Evolutionary conservation across 2,329 filamentous ascomycete genomes (phyloP).

Genomic region (Byssothecium circinans): DNA sequence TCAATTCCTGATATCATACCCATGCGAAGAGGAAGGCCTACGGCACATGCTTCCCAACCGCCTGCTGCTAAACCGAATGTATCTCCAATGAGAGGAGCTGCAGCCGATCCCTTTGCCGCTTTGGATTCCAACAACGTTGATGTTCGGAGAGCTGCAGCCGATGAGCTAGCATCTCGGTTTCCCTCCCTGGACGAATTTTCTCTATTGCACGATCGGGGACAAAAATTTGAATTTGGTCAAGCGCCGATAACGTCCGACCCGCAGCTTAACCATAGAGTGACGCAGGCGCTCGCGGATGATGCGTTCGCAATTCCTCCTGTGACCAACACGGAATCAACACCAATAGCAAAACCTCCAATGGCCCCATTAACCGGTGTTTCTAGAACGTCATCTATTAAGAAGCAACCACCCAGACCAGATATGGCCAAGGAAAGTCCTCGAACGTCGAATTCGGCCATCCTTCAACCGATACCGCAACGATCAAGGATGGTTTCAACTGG

Average conservation of each 20-base stretch:
- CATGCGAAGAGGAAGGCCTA: constrained; percentile 85
- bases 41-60: constrained; percentile 52
- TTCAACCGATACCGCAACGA: constrained; percentile 51
- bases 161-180: constrained; percentile 83
- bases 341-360: constrained; percentile 32
- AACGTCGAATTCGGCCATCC: constrained; percentile 37
- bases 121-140: constrained; percentile 68
- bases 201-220: constrained; percentile 78
- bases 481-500: constrained; percentile 68
- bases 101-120: constrained; percentile 85
- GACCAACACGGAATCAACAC: constrained; percentile 29
- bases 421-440: constrained; percentile 27
- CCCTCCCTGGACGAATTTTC: constrained; percentile 93
- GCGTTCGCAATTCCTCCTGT: constrained; percentile 64
- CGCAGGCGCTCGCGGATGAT: constrained; percentile 79
- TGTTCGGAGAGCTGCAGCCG: constrained; percentile 57
- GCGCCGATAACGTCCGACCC: constrained; percentile 44
- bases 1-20: constrained; percentile 86
- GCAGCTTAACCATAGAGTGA: constrained; percentile 65
- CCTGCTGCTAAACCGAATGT: constrained; percentile 59
- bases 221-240: constrained; percentile 77
- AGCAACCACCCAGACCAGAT: constrained; percentile 13
- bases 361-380: constrained; percentile 36
- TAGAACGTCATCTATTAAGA: constrained; percentile 37
- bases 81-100: constrained; percentile 69